Base-by-base conservation (phyloP, 2,329 filamentous ascomycete species). In the Pseudogymnoascus sp. region DNA sequence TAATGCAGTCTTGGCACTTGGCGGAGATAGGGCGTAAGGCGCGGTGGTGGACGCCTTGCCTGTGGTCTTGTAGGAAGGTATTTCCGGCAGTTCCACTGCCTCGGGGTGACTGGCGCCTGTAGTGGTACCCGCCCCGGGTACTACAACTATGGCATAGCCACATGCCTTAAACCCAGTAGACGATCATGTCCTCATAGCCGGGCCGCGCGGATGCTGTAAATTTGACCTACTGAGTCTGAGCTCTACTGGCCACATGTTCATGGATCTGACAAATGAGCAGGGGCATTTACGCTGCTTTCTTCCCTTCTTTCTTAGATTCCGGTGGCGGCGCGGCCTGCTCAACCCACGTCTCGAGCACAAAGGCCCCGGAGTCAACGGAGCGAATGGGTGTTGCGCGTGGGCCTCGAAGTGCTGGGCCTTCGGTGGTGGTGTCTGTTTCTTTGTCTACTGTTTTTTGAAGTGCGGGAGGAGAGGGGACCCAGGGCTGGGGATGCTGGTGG, bases 321-420 rank as follows among this genome's bases (percentile, higher is more conserved):
- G 50, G 26, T 28, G 1, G n/a, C 6, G 16, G 26, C 2, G n/a
- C 8, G 4, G 82, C 82, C 70, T 89, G 85, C 74, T 90, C 88
- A 63, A 89, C 81, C 87, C 86, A 90, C 63, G 86, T 79, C 72
- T 90, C 87, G 70, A 90, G 81, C 24, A 82, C 77, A 72, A 90
- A 83, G 64, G 87, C 84, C 3, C 86, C 87, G 2, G 84, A 82
- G 68, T 87, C 82, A 16, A 90, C 81, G 33, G 81, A 79, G 66
- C 88, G 79, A 50, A 90, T 78, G 1, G 87, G 84, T 59, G 81
- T 82, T 11, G 83, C 85, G 69, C 78, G 83, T 33, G 78, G 77
- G 7, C 83, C 82, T 24, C 81, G 82, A 12, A 81, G 63, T 69
- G 80, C 78, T n/a, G 59, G 6, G 61, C 28, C 67, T 22, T 70